A percentile compares a stretch with the other conserved stretches of the same genome.
Evolutionary conservation across 495 filamentous ascomycete species (phyloP).

Genomic region (Cryomyces antarcticus): DNA sequence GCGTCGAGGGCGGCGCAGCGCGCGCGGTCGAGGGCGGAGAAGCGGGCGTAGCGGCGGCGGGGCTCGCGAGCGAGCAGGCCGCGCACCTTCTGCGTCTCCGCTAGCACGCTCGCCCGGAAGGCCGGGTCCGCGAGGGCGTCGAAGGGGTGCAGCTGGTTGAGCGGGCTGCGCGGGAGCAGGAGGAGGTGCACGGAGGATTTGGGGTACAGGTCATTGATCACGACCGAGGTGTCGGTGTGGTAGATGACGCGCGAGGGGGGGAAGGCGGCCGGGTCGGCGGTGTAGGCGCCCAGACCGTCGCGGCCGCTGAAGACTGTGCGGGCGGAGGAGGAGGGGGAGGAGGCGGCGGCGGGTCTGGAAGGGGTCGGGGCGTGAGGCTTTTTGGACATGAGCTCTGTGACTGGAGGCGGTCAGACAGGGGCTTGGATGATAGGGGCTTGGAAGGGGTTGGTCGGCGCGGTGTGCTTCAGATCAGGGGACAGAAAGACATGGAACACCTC

Average conservation of each 20-base stretch:
- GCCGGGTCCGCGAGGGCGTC: conserved; percentile 49
- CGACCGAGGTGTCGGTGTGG: conserved; percentile 50
- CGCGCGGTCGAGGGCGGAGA: conserved; percentile 36
- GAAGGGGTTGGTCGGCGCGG: too few species aligned
- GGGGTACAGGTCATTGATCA: conserved; percentile 65
- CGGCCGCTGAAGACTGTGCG: conserved; percentile 5
- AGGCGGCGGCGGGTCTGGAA: neutral
- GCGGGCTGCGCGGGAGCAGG: conserved; percentile 53
- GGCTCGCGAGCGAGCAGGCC: conserved; percentile 54
- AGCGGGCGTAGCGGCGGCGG: conserved; percentile 42
- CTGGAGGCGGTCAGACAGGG: conserved; percentile 2
- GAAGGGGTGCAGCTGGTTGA: conserved; percentile 50
- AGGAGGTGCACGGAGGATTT: conserved; percentile 75
- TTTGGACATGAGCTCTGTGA: conserved; percentile 8
- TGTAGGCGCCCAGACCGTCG: conserved; percentile 42
- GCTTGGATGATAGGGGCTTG: neutral
- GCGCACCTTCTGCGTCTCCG: conserved; percentile 39
- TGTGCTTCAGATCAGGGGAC: too few species aligned
- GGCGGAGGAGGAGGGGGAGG: neutral
- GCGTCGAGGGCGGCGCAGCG: conserved; percentile 35
- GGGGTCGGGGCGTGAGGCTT: conserved; percentile 1
- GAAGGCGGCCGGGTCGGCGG: conserved; percentile 41
- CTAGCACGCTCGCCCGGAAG: conserved; percentile 46
- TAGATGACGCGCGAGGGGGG: conserved; percentile 43
- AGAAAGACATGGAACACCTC: too few species aligned